Base-by-base conservation (phyloP, 805 yeast species). In the Maudiozyma bulderi region DNA sequence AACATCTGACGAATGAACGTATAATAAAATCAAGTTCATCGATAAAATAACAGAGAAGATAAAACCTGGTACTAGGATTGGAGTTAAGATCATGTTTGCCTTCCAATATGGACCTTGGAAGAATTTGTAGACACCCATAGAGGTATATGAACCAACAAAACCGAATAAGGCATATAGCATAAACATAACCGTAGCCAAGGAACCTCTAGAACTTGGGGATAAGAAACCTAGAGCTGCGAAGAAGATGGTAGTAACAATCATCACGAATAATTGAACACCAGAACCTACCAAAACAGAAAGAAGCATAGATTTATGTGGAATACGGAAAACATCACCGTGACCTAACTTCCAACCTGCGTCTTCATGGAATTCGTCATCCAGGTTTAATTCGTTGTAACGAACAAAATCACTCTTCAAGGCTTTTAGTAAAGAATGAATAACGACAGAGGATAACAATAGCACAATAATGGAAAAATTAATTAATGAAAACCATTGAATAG, bases 311-410 rank as follows among this genome's bases (percentile, higher is more conserved):
- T 77, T 71, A 46, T 73, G 64, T 41, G 98, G 98, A 8, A 90
- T 70, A 66, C 98, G 79, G 72, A 91, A 91, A 32, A 91, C 89
- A 65, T 91, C 98, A 53, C 97, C 98, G 59, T 90, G 95, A 39
- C 89, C 83, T 54, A 93, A 75, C 65, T 93, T 93, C 99, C 99
- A 93, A 39, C 99, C 99, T 62, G 89, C 77, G 65, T 93, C 98
- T 60, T 89, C 96, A 53, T 87, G 82, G 47, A 88, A 78, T 50
- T 86, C 95, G 58, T 83, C 88, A 62, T 86, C 93, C 58, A 91
- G 75, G 62, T 86, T 88, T 54, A 91, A 77, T 64, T 86, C 95
- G 64, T 91, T 91, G 69, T 93, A 93, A 59, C 84, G 82, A 50
- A 83, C 76, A 58, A 93, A 86, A 65, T 93, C 99, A 61, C 78